phyloP scores from a whole-genome alignment of 306 rosid genomes.

The Vachellia collinsii region DNA sequence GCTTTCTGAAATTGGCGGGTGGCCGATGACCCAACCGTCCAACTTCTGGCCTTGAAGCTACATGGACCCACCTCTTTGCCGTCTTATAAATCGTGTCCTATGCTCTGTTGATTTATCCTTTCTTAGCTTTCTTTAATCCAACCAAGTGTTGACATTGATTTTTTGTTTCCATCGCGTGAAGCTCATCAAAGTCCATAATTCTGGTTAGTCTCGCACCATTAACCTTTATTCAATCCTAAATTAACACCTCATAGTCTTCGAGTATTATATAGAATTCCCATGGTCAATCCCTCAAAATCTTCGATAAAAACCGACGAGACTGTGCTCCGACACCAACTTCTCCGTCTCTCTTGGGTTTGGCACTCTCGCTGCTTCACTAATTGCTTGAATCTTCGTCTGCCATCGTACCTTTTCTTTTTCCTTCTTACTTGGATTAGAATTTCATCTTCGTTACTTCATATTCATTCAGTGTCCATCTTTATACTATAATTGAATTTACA shows the following conservation, averaged over 20 bases:
- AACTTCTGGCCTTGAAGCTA: neutral
- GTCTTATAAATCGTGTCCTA: constrained; percentile 25
- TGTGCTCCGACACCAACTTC: neutral
- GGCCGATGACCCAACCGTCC: neutral
- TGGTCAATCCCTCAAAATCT: constrained; percentile 25
- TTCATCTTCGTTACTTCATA: constrained; percentile 13
- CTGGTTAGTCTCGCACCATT: neutral
- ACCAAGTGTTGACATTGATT: neutral
- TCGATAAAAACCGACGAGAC: neutral
- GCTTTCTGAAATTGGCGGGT: neutral
- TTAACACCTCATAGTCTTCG: neutral
- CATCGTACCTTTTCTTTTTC: neutral
- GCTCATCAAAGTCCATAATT: neutral
- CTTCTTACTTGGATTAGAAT: constrained; percentile 3
- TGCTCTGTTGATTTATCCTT: neutral
- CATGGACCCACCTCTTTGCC: constrained; percentile 21
- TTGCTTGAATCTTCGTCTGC: constrained; percentile 3
- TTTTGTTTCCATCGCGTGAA: neutral
- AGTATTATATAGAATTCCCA: constrained; percentile 1
- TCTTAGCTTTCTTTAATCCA: neutral
- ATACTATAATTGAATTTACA: constrained; percentile 9
- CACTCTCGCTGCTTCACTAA: neutral
- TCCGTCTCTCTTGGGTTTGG: neutral
- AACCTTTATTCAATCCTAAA: neutral
- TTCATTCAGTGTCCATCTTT: constrained; percentile 8